Conservation (phyloP, 192 early-diverging fungal genomes). For the Umbelopsis isabellina region DNA sequence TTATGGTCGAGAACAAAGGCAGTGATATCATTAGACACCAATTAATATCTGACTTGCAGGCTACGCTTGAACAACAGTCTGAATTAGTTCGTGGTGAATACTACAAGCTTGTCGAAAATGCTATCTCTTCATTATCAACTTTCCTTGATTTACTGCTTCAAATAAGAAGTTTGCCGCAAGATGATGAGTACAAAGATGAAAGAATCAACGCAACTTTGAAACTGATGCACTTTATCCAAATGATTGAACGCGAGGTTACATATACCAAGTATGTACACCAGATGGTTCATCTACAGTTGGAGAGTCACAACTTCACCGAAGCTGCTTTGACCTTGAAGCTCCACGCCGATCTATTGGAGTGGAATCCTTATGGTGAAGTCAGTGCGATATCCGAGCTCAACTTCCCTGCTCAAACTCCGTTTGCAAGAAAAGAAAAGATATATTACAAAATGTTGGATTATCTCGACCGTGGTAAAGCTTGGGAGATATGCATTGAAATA, state of each 20-base stretch:
- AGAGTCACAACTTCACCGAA: conserved; percentile 60
- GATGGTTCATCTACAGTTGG: conserved; percentile 60
- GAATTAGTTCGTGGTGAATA: background rate
- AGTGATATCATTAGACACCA: conserved; percentile 27
- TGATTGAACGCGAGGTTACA: conserved; percentile 58
- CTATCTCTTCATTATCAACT: conserved; percentile 50
- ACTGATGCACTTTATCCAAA: conserved; percentile 65
- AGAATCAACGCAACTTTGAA: conserved; percentile 62
- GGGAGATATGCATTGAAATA: conserved; percentile 72
- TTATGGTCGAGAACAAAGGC: conserved; percentile 48
- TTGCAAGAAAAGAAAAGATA: conserved; percentile 68
- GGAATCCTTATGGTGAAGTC: conserved; percentile 55
- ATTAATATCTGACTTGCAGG: conserved; percentile 33
- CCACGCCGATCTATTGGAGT: conserved; percentile 67
- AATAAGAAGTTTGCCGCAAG: conserved; percentile 56
- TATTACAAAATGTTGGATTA: conserved; percentile 61
- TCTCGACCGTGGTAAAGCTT: conserved; percentile 65
- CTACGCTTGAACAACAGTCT: conserved; percentile 15
- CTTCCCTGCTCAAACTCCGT: conserved; percentile 52
- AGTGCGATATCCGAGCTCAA: conserved; percentile 57
- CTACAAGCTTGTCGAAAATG: conserved; percentile 29
- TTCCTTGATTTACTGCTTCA: conserved; percentile 56
- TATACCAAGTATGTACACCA: conserved; percentile 73
- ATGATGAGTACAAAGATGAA: conserved; percentile 63
- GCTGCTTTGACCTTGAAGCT: conserved; percentile 69